Base-by-base conservation (phyloP, 148 eudicot genomes). In the Rheum nobile region DNA sequence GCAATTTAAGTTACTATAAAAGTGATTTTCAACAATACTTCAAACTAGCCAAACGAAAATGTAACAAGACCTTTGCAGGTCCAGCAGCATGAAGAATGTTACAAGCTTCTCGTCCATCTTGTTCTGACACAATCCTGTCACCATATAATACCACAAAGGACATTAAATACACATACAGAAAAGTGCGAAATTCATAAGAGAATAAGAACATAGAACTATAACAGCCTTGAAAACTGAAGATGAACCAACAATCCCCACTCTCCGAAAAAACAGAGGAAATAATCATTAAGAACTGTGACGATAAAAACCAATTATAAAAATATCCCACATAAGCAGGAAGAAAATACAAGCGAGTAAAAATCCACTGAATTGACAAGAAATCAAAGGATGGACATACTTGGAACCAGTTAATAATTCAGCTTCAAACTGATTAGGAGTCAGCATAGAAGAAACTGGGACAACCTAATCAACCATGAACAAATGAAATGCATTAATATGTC, bases 381-480 rank as follows among this genome's bases (percentile, higher is more conserved):
- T 22, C 21, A 65, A 65, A 65, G 39, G 39, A 10, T 35, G 32
- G 34, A 54, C 28, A 74, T 89, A 91, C 98, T 96, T 91, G 78
- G 82, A 87, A 59, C 93, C 91, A 71, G 97, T 88, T 82, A 94
- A 82, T 69, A 83, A 81, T 79, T 94, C 98, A 38, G 98, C 98
- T 86, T 94, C 98, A 85, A 94, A 94, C 75, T 91, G 98, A 85
- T 94, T 94, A 34, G 98, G 98, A 54, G 98, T 94, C 91, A 94
- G 86, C 98, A 91, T 89, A 31, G 98, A 89, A 76, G 97, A 97
- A 80, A 94, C 93, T 76, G 98, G 96, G 41, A 94, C 93, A 86
- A 94, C 98, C 98, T 94, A 84, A 55, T 74, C 77, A 81, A 44
- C 52, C 70, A 75, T 72, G 73, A 74, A 32, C 31, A 17, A 76